Conservation (phyloP, 176 grass and related monocot genomes). For the Eleusine coracana region DNA sequence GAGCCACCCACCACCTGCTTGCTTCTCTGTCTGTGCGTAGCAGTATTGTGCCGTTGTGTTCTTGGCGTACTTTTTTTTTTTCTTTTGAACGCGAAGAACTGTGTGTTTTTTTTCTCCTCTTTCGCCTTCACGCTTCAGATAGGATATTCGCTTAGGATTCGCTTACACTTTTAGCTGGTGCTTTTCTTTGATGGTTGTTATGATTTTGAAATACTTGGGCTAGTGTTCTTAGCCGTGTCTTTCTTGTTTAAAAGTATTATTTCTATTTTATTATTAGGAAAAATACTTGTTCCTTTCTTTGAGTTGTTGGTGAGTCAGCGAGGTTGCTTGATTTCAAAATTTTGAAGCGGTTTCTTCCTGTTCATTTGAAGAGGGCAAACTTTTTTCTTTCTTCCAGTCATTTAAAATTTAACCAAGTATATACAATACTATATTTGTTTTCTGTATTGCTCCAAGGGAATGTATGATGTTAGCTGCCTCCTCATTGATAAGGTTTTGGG, state of each 20-base stretch:
- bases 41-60: conserved; percentile 16
- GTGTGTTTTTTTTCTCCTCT: not conserved
- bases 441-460: not conserved
- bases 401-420: conserved; percentile 1
- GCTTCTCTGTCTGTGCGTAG: not conserved
- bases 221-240: not conserved
- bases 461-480: not conserved
- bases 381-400: not conserved
- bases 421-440: not conserved
- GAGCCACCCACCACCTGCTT: not conserved
- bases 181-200: not conserved
- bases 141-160: not conserved
- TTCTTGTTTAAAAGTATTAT: not conserved
- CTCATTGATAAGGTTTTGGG: not conserved
- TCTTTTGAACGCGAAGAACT: not conserved
- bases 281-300: not conserved
- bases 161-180: not conserved
- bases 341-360: not conserved
- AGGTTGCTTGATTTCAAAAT: not conserved
- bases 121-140: not conserved
- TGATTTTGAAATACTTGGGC: not conserved
- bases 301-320: not conserved
- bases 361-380: too few species aligned
- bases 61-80: not conserved
- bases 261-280: not conserved